Evolutionary conservation across 495 filamentous ascomycete species (phyloP), one percentile per base, ranked within the genome.

Genomic region (Penicillium manginii): DNA sequence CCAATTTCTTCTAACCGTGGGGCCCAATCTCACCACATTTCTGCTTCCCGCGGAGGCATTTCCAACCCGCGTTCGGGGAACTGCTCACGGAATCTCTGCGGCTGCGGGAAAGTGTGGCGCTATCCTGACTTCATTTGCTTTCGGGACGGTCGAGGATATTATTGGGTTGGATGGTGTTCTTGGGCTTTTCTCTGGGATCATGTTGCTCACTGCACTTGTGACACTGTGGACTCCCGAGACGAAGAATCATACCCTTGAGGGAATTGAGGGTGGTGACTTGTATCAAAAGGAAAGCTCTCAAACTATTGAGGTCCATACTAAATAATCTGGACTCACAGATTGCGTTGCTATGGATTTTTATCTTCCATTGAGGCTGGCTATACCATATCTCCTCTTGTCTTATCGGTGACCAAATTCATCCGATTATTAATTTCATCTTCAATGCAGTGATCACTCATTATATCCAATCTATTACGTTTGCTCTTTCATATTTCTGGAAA

Each of bases 21-120:
- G 71, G 2, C 70, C 72, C 18, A 74, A 73, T 40, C 47, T 58
- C 17, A 73, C 72, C 3, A 73, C 72, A 15, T 73, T 69, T 31
- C 62, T 74, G 9, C 59, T 69, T 10, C 67, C 65, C 5, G 67
- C 62, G 15, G 67, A 70, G 52, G 65, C 65, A 4, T 71, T 70
- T 22, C 68, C 68, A 11, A 61, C 67, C 0, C 68, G 68, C 17
- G 67, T 71, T 33, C 60, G 67, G 19, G 67, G 58, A 3, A 65
- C 66, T 10, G 68, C 63, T 6, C 67, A 70, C 23, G 68, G 67
- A 23, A 55, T 70, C 22, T 64, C 62, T 14, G 67, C 67, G 11
- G 65, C 67, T 18, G 53, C 62, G 17, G 67, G 67, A n/a, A 67
- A 68, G 35, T 51, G 63, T 4, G 67, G 67, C 37, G 64, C 67